Base-by-base conservation (phyloP, 2,329 filamentous ascomycete genomes). In the Neoscytalidium dimidiatum region DNA sequence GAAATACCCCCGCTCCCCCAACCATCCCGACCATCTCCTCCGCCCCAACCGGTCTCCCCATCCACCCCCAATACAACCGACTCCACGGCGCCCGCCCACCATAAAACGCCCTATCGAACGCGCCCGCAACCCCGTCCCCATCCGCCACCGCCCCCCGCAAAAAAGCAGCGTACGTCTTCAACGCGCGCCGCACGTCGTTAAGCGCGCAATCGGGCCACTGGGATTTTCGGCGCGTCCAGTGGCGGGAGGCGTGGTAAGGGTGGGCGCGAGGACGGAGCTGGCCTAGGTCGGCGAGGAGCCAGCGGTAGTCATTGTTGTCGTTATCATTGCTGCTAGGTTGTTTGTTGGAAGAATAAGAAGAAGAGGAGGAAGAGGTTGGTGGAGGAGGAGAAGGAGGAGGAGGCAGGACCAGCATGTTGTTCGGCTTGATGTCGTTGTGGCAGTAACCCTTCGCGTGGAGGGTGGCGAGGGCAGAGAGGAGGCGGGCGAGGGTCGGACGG, bases 371-470 rank as follows among this genome's bases (percentile, higher is more conserved):
- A 9, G 33, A 35, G 33, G 33, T 7, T 35, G 3, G 33, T 3
- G 33, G 33, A 35, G 62, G 3, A 64, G 56, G 4, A 66, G 35
- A 9, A 69, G 66, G 52, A 67, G 43, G 7, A 75, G 62, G 33
- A 77, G 75, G 35, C n/a, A n/a, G n/a, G n/a, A n/a, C n/a, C n/a
- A n/a, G n/a, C n/a, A 79, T 69, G 46, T 78, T 78, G 57, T 67
- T 67, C 0, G 72, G 71, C 64, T 78, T 78, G 49, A 78, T 66
- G 46, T 79, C 76, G 67, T 79, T 74, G 62, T 79, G 77, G 66
- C 77, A 78, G 44, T 71, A 73, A 14, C 74, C 74, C 13, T 66
- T 66, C 6, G 31, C 31, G 57, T 79, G 76, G 3, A 79, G 67
- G 1, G 14, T 43, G 13, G 68, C 60, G 4, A 78, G 65, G 9